These are phyloP conservation scores for Rhizophora mangle DNA, from an alignment of 345 rosid species.

Conservation along the genomic window DNA sequence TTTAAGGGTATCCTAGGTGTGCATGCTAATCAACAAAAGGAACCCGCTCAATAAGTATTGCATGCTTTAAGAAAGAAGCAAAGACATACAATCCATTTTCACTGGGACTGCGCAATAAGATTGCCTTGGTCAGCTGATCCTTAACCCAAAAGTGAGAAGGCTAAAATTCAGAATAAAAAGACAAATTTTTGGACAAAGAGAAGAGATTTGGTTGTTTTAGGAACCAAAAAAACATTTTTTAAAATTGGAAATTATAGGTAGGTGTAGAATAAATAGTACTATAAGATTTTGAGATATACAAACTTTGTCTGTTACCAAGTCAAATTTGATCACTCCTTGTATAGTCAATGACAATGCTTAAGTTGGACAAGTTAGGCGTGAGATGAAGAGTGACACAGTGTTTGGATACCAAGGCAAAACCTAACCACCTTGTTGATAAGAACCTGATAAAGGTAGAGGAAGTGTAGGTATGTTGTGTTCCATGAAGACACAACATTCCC, in stretches of 20 bases:
- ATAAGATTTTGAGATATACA: background rate
- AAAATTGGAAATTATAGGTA: background rate
- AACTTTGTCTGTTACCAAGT: background rate
- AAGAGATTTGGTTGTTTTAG: background rate
- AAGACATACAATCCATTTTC: background rate
- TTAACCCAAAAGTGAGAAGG: background rate
- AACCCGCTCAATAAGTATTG: background rate
- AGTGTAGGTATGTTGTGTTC: too few relatives aligned
- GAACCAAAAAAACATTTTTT: background rate
- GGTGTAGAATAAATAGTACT: background rate
- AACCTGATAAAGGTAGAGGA: too few relatives aligned
- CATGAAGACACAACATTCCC: background rate
- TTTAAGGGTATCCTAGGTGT: background rate
- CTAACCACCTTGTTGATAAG: background rate
- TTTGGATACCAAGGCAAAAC: background rate
- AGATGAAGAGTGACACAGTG: background rate
- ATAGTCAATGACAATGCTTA: background rate
- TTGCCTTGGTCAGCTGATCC: background rate
- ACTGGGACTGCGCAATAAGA: background rate
- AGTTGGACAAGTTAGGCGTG: background rate
- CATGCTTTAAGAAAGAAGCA: background rate
- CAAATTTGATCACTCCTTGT: background rate
- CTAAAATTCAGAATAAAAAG: background rate
- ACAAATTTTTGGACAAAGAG: background rate
- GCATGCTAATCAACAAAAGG: background rate